A percentile compares a stretch with the other conserved stretches of the same genome.
Evolutionary conservation across 768 basidiomycete species (phyloP).

Genomic region (Kwoniella bestiolae): DNA sequence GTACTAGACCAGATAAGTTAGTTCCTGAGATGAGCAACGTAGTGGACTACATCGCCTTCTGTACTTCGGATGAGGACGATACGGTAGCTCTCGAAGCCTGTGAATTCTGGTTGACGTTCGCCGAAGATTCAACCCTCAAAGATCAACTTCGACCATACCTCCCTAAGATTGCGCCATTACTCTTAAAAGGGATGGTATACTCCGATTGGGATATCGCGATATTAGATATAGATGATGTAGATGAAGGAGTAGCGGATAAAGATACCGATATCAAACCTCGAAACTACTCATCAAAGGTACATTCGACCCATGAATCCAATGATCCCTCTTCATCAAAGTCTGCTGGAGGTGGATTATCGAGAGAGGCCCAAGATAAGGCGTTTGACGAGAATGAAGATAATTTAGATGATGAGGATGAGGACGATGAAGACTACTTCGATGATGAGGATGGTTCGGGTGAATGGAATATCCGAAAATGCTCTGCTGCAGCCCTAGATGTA

Average conservation of each 20-base stretch:
- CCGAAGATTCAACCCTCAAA: conserved; percentile 87
- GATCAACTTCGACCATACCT: conserved; percentile 83
- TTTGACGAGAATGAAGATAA: conserved; percentile 78
- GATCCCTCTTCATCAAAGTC: conserved; percentile 59
- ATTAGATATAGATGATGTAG: conserved; percentile 89
- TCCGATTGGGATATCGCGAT: conserved; percentile 94
- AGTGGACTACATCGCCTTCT: conserved; percentile 98
- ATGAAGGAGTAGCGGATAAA: conserved; percentile 83
- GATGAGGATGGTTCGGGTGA: conserved; percentile 97
- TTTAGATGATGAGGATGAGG: conserved; percentile 85
- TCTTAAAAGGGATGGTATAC: conserved; percentile 97
- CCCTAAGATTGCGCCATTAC: conserved; percentile 86
- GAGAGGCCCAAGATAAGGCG: conserved; percentile 65
- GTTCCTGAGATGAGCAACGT: conserved; percentile 95
- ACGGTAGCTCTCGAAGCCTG: conserved; percentile 93
- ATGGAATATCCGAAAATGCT: conserved; percentile 98
- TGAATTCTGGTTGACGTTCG: conserved; percentile 99
- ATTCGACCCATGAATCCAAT: conserved; percentile 73
- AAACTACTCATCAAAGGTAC: conserved; percentile 82
- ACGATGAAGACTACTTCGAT: conserved; percentile 84
- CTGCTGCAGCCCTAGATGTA: conserved; percentile 95
- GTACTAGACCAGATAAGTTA: conserved; percentile 90
- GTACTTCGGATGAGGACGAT: conserved; percentile 96
- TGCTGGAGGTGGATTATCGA: conserved; percentile 36
- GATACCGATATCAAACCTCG: conserved; percentile 95